These are phyloP conservation scores for Climacium dendroides DNA, from an alignment of 225 moss, liverwort and hornwort species.

Conservation along the genomic window DNA sequence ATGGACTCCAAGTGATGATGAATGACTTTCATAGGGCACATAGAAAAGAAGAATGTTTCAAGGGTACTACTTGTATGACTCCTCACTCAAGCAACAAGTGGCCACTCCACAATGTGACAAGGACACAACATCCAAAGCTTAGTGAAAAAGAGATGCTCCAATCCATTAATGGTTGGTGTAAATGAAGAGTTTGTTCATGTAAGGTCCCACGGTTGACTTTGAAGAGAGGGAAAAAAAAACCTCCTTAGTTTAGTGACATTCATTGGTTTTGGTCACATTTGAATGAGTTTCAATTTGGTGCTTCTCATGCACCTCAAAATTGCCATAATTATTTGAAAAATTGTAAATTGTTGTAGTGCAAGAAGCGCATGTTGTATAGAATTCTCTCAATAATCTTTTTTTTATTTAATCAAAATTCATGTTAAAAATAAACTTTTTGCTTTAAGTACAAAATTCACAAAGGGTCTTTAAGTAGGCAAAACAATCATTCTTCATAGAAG, in stretches of 20 bases:
- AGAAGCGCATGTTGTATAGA: too few relatives aligned
- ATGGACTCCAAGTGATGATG: neutral
- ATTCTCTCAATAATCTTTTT: too few relatives aligned
- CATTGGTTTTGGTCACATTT: too few relatives aligned
- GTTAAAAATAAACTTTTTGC: too few relatives aligned
- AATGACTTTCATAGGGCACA: neutral
- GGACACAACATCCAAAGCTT: neutral
- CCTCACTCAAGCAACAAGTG: neutral
- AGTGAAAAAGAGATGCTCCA: neutral
- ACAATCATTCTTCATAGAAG: neutral
- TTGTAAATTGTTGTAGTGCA: neutral
- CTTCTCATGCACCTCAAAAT: neutral
- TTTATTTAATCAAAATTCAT: neutral
- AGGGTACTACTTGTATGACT: fast-evolving
- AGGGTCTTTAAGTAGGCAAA: neutral
- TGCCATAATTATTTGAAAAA: neutral
- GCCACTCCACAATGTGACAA: neutral
- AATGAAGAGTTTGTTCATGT: fast-evolving
- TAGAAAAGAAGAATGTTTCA: neutral
- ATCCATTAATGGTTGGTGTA: neutral
- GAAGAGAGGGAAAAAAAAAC: too few relatives aligned
- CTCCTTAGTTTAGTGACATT: neutral
- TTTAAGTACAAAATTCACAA: neutral
- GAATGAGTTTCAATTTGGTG: neutral
- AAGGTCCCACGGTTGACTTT: fast-evolving